Evolutionary conservation across 83 land plant genomes (phyloP).

Genomic region (Thuja plicata): DNA sequence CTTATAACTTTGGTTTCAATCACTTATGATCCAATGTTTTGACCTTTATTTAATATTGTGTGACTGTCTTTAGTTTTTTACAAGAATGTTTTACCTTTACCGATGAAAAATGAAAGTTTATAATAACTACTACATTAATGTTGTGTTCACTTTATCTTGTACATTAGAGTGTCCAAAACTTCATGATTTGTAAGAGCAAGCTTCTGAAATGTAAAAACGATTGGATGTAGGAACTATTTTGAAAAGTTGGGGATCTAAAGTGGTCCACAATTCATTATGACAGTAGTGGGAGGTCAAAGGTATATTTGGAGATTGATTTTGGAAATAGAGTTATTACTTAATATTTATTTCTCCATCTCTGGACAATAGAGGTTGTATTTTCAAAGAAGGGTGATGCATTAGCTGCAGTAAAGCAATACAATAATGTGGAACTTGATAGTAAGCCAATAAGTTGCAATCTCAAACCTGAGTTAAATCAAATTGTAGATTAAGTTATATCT

Average conservation of each 20-base stretch:
- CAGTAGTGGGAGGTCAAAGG: slow-evolving; percentile 81
- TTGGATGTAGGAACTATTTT: slow-evolving; percentile 64
- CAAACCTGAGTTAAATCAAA: neutral
- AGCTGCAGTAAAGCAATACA: slow-evolving; percentile 70
- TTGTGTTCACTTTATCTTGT: neutral
- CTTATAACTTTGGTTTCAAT: neutral
- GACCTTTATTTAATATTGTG: neutral
- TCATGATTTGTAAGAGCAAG: neutral
- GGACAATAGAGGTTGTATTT: slow-evolving; percentile 77
- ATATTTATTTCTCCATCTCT: neutral
- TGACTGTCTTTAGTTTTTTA: neutral
- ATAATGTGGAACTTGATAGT: slow-evolving; percentile 82
- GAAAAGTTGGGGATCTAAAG: slow-evolving; percentile 77
- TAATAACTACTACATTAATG: neutral
- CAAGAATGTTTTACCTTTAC: neutral
- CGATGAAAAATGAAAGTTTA: neutral
- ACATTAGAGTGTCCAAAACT: neutral
- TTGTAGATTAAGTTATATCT: neutral
- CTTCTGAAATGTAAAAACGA: neutral
- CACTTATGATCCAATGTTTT: neutral
- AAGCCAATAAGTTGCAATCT: slow-evolving; percentile 48
- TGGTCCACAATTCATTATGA: slow-evolving; percentile 63
- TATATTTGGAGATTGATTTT: slow-evolving; percentile 11
- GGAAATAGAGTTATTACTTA: slow-evolving; percentile 5
- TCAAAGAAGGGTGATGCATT: slow-evolving; percentile 54